Percentiles rank a stretch among this genome's conserved stretches.
Evolutionary conservation across 345 rosid genomes (phyloP).

Genomic region (Camelina hispida): DNA sequence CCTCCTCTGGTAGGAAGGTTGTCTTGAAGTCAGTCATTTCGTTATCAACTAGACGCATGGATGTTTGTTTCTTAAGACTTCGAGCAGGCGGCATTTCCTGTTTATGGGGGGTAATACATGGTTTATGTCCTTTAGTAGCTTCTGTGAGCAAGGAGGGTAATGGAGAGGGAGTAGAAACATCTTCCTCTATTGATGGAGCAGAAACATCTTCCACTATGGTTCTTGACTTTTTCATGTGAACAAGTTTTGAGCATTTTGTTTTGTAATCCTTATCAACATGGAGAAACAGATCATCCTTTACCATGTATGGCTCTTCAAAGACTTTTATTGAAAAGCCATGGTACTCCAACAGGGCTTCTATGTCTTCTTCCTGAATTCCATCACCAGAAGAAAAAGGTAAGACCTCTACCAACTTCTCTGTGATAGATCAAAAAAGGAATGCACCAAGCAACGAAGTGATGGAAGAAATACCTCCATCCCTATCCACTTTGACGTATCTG

Average conservation of each 20-base stretch:
- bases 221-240: slow-evolving; percentile 72
- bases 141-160: slow-evolving; percentile 42
- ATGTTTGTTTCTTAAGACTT: slow-evolving; percentile 48
- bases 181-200: slow-evolving; percentile 52
- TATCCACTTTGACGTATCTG: slow-evolving; percentile 78
- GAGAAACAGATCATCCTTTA: slow-evolving; percentile 85
- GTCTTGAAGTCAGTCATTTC: slow-evolving; percentile 54
- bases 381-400: slow-evolving; percentile 42
- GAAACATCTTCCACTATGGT: slow-evolving; percentile 72
- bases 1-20: slow-evolving; percentile 49
- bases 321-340: slow-evolving; percentile 80
- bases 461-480: slow-evolving; percentile 77
- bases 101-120: slow-evolving; percentile 35
- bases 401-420: slow-evolving; percentile 31
- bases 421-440: slow-evolving; percentile 23
- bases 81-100: slow-evolving; percentile 41
- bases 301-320: slow-evolving; percentile 92
- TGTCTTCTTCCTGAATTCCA: slow-evolving; percentile 76
- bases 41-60: slow-evolving; percentile 46
- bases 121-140: slow-evolving; percentile 48
- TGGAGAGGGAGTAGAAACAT: slow-evolving; percentile 54
- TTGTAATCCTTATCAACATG: slow-evolving; percentile 78
- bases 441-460: slow-evolving; percentile 25
- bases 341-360: slow-evolving; percentile 64
- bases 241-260: slow-evolving; percentile 82